A percentile compares a stretch with the other conserved stretches of the same genome.
These are phyloP conservation scores for Aspergillus baeticus DNA, from an alignment of 495 filamentous ascomycete species.

Conservation along the genomic window DNA sequence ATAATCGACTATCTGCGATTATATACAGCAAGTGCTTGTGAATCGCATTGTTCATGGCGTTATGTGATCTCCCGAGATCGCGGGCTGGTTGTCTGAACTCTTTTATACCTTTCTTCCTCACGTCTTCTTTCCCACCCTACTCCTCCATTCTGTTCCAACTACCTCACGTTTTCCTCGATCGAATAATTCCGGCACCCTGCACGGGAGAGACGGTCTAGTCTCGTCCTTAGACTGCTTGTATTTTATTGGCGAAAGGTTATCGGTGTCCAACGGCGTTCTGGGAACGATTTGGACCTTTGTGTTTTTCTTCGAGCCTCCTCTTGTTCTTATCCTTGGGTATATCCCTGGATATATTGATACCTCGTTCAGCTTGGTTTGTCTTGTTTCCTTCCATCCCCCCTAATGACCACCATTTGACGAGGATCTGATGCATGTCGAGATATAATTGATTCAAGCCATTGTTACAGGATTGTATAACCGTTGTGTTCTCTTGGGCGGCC, in stretches of 20 bases:
- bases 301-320: conserved; percentile 1
- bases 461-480: conserved; percentile 16
- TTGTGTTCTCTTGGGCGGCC: conserved; percentile 8
- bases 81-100: conserved; percentile 49
- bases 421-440: conserved; percentile 17
- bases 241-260: conserved; percentile 38
- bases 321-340: conserved; percentile 7
- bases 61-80: conserved; percentile 42
- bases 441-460: conserved; percentile 15
- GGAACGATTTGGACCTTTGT: conserved; percentile 20
- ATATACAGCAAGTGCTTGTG: conserved; percentile 6
- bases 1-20: not conserved
- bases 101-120: conserved; percentile 26
- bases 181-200: conserved; percentile 30
- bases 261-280: conserved; percentile 32
- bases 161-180: conserved; percentile 26
- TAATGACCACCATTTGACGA: conserved; percentile 16
- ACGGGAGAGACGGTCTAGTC: conserved; percentile 35
- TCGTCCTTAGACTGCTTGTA: conserved; percentile 46
- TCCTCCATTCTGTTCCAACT: conserved; percentile 9
- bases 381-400: conserved; percentile 10
- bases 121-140: conserved; percentile 27
- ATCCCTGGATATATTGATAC: conserved; percentile 12
- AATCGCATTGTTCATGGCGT: conserved; percentile 44
- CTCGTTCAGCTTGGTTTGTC: conserved; percentile 16